These are phyloP conservation scores for Silybum marianum DNA, from an alignment of 129 eudicot species.

Conservation along the genomic window DNA sequence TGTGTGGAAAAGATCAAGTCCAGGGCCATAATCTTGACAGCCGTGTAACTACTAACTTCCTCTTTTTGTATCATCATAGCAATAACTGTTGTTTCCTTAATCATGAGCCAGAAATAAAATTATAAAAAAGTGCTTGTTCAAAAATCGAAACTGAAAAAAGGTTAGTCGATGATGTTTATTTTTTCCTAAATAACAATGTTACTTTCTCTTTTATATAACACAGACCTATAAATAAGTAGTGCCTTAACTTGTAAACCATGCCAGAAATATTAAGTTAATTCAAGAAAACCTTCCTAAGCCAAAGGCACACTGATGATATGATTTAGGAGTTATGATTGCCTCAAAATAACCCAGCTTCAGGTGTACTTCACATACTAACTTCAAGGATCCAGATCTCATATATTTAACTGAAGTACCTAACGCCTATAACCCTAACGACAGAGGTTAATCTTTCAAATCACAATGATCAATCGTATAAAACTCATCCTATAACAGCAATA, in stretches of 20 bases:
- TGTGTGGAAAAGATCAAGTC: constrained; percentile 7
- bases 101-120: neutral
- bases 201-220: neutral
- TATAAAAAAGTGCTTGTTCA: neutral
- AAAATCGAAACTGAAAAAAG: neutral
- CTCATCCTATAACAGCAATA: constrained; percentile 2
- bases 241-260: neutral
- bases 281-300: constrained; percentile 10
- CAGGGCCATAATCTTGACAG: neutral
- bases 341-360: constrained; percentile 8
- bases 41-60: constrained; percentile 1
- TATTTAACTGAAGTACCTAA: constrained; percentile 7
- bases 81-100: neutral
- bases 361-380: constrained; percentile 10
- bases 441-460: constrained; percentile 4
- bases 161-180: neutral
- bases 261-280: neutral
- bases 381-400: constrained; percentile 29
- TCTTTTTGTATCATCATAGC: neutral
- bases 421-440: constrained; percentile 14
- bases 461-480: constrained; percentile 5
- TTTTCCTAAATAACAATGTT: neutral
- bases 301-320: neutral
- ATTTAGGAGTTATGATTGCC: neutral
- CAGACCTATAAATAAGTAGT: neutral